Evolutionary conservation across 192 early-diverging fungal genomes (phyloP), one percentile per base, ranked within the genome.

Genomic region (Coemansia sp.): DNA sequence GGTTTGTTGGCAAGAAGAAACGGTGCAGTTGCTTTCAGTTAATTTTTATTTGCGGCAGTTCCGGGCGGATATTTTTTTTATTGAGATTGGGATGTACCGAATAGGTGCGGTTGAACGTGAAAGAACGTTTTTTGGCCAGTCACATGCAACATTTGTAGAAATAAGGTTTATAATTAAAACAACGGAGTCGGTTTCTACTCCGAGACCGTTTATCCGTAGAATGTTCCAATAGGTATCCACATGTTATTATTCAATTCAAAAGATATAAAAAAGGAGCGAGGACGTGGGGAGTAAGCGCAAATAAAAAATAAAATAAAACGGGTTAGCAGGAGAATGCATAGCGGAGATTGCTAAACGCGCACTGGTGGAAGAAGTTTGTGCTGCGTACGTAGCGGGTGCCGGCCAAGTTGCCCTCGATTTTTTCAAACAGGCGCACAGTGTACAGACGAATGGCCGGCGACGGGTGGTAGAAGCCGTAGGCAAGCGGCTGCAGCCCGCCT

Each of bases 401-500:
- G 14, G 82, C 86, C 62, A 74, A 83, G 72, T 94, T 89, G 24
- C 86, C 66, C 56, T 87, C 82, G 54, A 96, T 73, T 50, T 89
- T 80, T 19, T 87, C 81, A 32, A 96, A 88, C n/a, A 96, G 73
- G 29, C 87, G 74, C 18, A 91, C 85, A 1, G 90, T 87, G 45
- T 90, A 85, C 19, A 80, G 58, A 29, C 91, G 74, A 12, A 93
- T 88, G 19, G 76, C 83, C 14, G 82, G 74, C 19, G 88, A 78
- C 6, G 88, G 87, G 63, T 92, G 89, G 71, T 91, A 93, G 50
- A 94, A 81, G 6, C 94, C 94, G 35, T 84, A 78, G 16, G 89
- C 89, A n/a, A 96, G 65, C 39, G 90, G 90, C 57, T 87, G 84
- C 53, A 93, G 68, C 12, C 93, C 92, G 13, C 93, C 94, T 66